Evolutionary conservation across 1,139 yeast species (phyloP).

Genomic region (Blastobotrys illinoisensis): DNA sequence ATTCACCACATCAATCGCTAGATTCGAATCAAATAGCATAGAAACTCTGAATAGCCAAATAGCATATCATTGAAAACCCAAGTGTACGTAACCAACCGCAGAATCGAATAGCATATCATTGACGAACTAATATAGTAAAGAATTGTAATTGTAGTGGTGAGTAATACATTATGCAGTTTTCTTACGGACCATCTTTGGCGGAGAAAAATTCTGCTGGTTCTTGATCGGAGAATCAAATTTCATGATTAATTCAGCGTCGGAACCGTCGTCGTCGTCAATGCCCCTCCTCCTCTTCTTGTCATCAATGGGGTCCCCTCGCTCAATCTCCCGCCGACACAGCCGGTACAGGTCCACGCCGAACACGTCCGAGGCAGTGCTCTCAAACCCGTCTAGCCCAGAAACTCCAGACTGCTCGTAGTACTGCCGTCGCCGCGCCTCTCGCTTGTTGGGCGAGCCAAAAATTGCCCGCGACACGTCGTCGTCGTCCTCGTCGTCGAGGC

Average conservation of each 20-base stretch:
- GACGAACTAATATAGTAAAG: background rate
- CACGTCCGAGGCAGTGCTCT: slow-evolving; percentile 36
- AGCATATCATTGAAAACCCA: too few species aligned
- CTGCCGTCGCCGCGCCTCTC: slow-evolving; percentile 30
- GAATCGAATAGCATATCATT: too few species aligned
- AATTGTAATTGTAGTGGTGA: too few species aligned
- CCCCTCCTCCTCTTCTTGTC: slow-evolving; percentile 1
- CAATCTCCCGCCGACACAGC: slow-evolving; percentile 51
- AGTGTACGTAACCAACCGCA: too few species aligned
- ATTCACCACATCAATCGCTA: too few species aligned
- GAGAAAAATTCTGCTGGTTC: slow-evolving; percentile 24
- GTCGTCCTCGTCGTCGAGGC: slow-evolving; percentile 40
- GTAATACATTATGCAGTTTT: slow-evolving; percentile 7
- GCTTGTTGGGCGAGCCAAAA: slow-evolving; percentile 38
- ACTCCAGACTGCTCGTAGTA: slow-evolving; percentile 28
- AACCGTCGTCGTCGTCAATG: slow-evolving; percentile 12
- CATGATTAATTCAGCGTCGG: slow-evolving; percentile 12
- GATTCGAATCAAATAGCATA: too few species aligned
- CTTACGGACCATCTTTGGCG: slow-evolving; percentile 17
- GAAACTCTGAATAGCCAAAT: too few species aligned
- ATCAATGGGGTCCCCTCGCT: slow-evolving; percentile 16
- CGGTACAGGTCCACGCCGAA: slow-evolving; percentile 55
- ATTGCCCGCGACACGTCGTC: slow-evolving; percentile 44
- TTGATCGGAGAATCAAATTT: slow-evolving; percentile 29
- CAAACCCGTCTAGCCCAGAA: slow-evolving; percentile 19